Conservation (phyloP, 228 moss, liverwort and hornwort genomes). For the Sphagnum magellanicum region DNA sequence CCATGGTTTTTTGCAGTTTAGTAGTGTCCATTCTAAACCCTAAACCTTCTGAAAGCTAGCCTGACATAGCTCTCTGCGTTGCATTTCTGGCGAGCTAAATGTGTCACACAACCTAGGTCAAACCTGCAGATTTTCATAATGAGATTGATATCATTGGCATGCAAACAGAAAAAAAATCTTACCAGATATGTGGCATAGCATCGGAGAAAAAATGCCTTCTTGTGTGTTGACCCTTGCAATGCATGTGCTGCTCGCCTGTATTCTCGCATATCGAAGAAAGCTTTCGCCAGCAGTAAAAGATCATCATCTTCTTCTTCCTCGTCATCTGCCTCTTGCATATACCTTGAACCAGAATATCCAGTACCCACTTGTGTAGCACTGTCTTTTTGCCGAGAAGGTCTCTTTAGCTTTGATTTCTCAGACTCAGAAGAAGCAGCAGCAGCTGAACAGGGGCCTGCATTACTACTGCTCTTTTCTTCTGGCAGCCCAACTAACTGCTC, state of each 20-base stretch:
- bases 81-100: no score
- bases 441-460: not conserved
- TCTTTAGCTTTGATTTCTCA: constrained; percentile 47
- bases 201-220: constrained; percentile 72
- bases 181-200: constrained; percentile 98
- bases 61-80: no score
- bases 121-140: no score
- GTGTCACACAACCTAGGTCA: no score
- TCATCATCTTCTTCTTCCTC: constrained; percentile 82
- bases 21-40: no score
- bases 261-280: constrained; percentile 87
- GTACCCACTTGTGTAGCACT: constrained; percentile 16
- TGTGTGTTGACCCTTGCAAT: constrained; percentile 58
- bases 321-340: constrained; percentile 18
- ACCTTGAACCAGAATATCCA: constrained; percentile 13
- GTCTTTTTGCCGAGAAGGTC: constrained; percentile 50
- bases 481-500: constrained; percentile 79
- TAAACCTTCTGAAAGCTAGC: no score
- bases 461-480: constrained; percentile 31
- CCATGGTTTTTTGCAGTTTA: no score
- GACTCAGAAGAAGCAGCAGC: constrained; percentile 6
- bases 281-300: constrained; percentile 64
- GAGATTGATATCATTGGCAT: not conserved
- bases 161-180: constrained; percentile 6
- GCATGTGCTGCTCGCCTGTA: constrained; percentile 79